These are phyloP conservation scores for Raphanus raphanistrum DNA, from an alignment of 345 rosid genomes.

Conservation along the genomic window DNA sequence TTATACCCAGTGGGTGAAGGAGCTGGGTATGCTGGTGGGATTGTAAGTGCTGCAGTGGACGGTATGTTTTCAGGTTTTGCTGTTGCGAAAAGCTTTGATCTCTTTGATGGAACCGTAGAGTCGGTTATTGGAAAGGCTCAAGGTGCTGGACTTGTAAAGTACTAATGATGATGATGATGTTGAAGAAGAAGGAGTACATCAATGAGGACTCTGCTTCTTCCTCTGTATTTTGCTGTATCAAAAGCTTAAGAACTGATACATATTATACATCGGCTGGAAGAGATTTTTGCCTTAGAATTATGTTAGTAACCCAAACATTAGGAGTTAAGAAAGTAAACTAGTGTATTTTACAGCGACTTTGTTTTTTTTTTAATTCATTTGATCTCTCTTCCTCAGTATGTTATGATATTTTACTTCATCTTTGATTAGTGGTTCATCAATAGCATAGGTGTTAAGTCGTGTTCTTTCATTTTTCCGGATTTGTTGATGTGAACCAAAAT, in stretches of 20 bases:
- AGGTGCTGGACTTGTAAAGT: conserved; percentile 59
- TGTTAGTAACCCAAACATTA: conserved; percentile 13
- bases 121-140: conserved; percentile 69
- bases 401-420: neutral
- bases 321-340: conserved; percentile 9
- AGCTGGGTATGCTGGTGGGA: conserved; percentile 98
- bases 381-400: neutral
- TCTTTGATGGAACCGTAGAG: conserved; percentile 58
- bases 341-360: neutral
- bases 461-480: neutral
- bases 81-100: conserved; percentile 66
- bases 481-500: neutral
- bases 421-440: neutral
- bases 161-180: conserved; percentile 41
- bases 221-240: conserved; percentile 7
- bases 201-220: conserved; percentile 6
- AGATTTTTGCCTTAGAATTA: conserved; percentile 18
- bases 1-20: conserved; percentile 97
- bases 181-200: neutral
- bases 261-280: neutral
- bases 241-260: conserved; percentile 17
- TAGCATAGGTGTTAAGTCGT: neutral
- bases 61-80: conserved; percentile 89
- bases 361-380: neutral
- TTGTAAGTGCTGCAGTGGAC: conserved; percentile 96